A percentile compares a stretch with the other conserved stretches of the same genome.
These are phyloP conservation scores for Elymus sibiricus DNA, from an alignment of 176 grass and related monocot species.

Conservation along the genomic window DNA sequence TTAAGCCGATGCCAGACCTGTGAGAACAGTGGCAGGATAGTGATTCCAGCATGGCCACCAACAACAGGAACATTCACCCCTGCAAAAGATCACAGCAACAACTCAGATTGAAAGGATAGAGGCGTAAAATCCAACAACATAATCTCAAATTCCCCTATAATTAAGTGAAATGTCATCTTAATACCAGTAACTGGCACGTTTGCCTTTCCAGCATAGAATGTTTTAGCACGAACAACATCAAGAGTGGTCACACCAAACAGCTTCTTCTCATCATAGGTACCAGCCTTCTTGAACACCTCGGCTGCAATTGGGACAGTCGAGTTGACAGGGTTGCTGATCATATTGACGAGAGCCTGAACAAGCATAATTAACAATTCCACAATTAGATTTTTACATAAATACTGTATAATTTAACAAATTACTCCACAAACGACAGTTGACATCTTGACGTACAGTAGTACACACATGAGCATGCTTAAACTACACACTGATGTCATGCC, in stretches of 20 bases:
- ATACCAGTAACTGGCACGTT: conserved; percentile 69
- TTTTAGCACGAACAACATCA: conserved; percentile 87
- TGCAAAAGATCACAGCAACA: conserved; percentile 32
- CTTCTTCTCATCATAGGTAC: conserved; percentile 78
- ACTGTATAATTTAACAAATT: not conserved
- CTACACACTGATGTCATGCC: too few relatives aligned
- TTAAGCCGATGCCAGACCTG: not conserved
- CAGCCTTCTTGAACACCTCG: conserved; percentile 94
- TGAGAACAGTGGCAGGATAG: conserved; percentile 27
- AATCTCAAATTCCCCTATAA: not conserved
- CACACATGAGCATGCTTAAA: not conserved
- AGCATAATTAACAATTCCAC: not conserved
- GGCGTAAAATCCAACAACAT: not conserved
- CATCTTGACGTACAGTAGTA: not conserved
- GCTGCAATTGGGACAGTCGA: conserved; percentile 80
- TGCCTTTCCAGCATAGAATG: conserved; percentile 83
- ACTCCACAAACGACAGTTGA: not conserved
- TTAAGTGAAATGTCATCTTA: not conserved
- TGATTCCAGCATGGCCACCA: conserved; percentile 64
- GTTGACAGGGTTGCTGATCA: conserved; percentile 99
- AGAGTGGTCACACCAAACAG: conserved; percentile 95
- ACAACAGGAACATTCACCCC: conserved; percentile 81
- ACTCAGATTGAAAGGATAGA: not conserved
- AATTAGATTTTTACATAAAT: not conserved
- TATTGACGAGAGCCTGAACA: conserved; percentile 74